Base-by-base conservation (phyloP, 371 early-diverging fungal genomes). In the Caulochytrium protostelioides region DNA sequence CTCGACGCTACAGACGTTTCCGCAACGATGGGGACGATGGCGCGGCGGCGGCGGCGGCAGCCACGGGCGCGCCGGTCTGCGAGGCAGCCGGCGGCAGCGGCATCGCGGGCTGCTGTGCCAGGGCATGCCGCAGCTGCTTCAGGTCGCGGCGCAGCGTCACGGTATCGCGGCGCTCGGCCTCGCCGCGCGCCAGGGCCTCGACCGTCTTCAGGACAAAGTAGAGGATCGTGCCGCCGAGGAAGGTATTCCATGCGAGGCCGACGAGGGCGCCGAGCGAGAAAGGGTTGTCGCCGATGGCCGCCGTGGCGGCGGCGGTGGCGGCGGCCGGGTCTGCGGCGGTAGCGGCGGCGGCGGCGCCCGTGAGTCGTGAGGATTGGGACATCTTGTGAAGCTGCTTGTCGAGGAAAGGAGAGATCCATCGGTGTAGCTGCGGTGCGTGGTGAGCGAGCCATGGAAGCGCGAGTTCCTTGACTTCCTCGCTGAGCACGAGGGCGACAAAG, bases 191-290 rank as follows among this genome's bases (percentile, higher is more conserved):
- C 39, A 83, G 59, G 0, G 83, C 61, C 50, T 86, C 83, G 8
- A 84, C 58, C 18, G 79, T 72, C 30, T 76, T 76, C 13, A 81
- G 38, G 3, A 72, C 47, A 60, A 85, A 87, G 52, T 82, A 84
- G 0, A 59, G 53, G 23, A 84, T 58, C 84, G 79, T 87, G 14
- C 68, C 41, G 2, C 63, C 57, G n/a, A 84, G 57, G 28, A 84
- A 43, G 1, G 60, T 51, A 46, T 83, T 83, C 89, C 86, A 85
- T 21, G 53, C 57, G n/a, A 61, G 47, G 16, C 38, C 19, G 24
- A 59, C 14, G 24, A 49, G 14, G 22, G 15, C 28, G 18, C 15
- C 28, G 2, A 12, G 13, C 5, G 21, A 26, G 6, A 6, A 3
- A 9, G 15, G 18, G 1, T 28, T 6, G 2, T 2, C 7, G 5